Evolutionary conservation across 2,329 filamentous ascomycete species (phyloP).

Genomic region (Clarireedia hainanense): DNA sequence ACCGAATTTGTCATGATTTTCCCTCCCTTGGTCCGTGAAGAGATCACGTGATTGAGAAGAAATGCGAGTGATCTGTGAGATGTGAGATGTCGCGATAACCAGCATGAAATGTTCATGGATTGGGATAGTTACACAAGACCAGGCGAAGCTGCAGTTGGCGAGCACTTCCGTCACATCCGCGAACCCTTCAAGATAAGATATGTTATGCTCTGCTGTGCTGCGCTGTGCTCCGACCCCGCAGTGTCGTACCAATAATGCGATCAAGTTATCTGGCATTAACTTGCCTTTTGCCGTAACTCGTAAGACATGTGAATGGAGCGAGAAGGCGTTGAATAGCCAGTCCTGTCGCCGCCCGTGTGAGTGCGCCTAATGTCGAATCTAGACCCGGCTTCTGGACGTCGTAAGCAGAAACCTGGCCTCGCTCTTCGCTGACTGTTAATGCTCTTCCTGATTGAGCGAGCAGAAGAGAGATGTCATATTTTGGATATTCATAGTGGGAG

Average conservation of each 20-base stretch:
- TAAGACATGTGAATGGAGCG: background rate
- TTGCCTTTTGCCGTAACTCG: background rate
- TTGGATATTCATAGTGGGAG: too few species aligned
- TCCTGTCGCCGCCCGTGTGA: background rate
- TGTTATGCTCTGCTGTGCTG: background rate
- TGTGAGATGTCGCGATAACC: constrained; percentile 16
- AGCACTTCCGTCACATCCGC: background rate
- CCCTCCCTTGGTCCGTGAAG: background rate
- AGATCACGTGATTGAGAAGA: constrained; percentile 17
- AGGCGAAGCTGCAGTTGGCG: background rate
- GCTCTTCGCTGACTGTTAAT: too few species aligned
- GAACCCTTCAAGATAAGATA: background rate
- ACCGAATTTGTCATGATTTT: too few species aligned
- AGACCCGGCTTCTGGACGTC: background rate
- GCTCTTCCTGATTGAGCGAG: background rate
- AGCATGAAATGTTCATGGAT: constrained; percentile 1
- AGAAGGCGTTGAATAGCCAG: background rate
- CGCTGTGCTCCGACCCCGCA: background rate
- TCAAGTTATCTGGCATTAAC: constrained; percentile 6
- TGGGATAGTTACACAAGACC: constrained; percentile 12
- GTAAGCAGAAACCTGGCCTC: too few species aligned
- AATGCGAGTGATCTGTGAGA: constrained; percentile 17
- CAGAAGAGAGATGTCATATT: too few species aligned
- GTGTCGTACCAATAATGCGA: background rate
- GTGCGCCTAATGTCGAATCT: background rate